Percentiles rank a stretch among this genome's conserved stretches.
Evolutionary conservation across 1,139 yeast species (phyloP).

Genomic region (Diutina sp.): DNA sequence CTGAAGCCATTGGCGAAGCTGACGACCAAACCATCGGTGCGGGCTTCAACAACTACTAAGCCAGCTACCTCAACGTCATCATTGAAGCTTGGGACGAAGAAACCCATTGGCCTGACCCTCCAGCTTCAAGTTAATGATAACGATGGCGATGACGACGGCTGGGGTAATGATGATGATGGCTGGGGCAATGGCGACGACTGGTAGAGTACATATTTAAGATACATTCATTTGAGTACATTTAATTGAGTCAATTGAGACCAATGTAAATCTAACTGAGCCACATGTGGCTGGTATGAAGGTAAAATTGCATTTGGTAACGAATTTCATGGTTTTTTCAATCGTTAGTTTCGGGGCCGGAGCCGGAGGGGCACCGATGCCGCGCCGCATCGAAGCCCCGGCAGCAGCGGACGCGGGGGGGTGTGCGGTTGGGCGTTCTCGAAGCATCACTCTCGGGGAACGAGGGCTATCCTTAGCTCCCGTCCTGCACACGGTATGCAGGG

Average conservation of each 20-base stretch:
- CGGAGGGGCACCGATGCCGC: neutral
- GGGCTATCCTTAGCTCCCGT: too few species aligned
- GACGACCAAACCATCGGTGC: neutral
- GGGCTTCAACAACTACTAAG: neutral
- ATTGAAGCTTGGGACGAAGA: conserved; percentile 5
- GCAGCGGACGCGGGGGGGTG: neutral
- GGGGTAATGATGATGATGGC: conserved; percentile 15
- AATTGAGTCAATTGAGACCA: too few species aligned
- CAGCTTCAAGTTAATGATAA: conserved; percentile 8
- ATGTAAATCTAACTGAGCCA: too few species aligned
- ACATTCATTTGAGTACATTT: too few species aligned
- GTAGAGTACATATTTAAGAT: neutral
- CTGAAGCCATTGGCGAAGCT: conserved; percentile 6
- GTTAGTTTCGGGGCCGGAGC: neutral
- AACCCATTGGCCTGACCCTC: conserved; percentile 5
- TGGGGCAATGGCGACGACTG: conserved; percentile 17
- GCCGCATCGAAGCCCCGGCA: neutral
- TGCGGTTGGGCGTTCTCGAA: neutral
- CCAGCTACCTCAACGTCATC: conserved; percentile 6
- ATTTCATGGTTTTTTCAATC: too few species aligned
- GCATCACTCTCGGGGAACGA: neutral
- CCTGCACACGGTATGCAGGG: too few species aligned
- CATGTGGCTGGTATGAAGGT: too few species aligned
- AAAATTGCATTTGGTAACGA: too few species aligned
- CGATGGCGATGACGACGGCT: conserved; percentile 20